These are phyloP conservation scores for Chloromonas sp. DNA, from an alignment of 163 green algal species.

Conservation along the genomic window DNA sequence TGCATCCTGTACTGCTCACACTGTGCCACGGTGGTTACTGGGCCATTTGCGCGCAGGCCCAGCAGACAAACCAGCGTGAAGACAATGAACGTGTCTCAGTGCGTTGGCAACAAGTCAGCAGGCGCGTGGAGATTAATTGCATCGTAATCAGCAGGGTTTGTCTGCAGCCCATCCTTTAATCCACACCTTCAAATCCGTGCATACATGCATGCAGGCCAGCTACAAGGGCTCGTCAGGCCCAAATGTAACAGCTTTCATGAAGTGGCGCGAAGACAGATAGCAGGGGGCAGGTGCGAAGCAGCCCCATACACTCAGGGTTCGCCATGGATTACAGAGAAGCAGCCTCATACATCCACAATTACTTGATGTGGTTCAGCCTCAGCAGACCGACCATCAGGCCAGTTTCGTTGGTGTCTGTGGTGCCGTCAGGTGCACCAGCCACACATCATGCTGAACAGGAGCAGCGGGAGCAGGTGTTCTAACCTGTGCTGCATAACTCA, in stretches of 20 bases:
- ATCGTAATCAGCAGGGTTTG: too few species aligned
- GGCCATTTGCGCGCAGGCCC: not conserved
- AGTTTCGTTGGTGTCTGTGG: not conserved
- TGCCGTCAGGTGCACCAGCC: not conserved
- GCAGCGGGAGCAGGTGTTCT: not conserved
- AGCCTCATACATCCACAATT: not conserved
- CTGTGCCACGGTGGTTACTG: too few species aligned
- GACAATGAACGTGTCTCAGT: conserved; percentile 6
- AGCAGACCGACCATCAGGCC: not conserved
- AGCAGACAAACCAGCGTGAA: not conserved
- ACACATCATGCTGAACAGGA: not conserved
- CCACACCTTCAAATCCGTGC: not conserved
- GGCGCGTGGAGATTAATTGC: conserved; percentile 7
- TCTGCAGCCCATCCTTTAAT: too few species aligned
- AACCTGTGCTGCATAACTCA: not conserved
- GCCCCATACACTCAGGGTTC: not conserved
- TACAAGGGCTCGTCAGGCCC: conserved; percentile 11
- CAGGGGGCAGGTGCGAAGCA: not conserved
- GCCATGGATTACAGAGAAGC: not conserved
- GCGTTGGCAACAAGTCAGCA: conserved; percentile 43
- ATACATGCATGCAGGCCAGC: conserved; percentile 4
- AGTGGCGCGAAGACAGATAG: conserved; percentile 17
- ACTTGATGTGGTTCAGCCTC: not conserved
- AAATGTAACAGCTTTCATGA: conserved; percentile 19
- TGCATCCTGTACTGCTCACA: too few species aligned